Conservation (phyloP, 2,329 filamentous ascomycete genomes). For the Pestalotiopsis sp. region DNA sequence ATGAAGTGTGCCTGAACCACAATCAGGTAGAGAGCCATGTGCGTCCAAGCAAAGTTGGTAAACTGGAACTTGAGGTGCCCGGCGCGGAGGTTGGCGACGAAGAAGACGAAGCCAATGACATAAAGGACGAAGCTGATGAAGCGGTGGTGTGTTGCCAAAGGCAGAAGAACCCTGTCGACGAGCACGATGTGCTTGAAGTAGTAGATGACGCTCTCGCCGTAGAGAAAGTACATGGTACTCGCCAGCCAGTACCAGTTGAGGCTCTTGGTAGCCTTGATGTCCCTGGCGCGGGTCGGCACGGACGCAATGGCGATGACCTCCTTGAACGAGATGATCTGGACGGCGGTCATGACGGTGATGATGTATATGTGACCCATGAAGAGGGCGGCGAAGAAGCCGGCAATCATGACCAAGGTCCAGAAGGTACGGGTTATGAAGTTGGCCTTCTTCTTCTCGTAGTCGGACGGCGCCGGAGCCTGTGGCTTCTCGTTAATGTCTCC, state of each 20-base stretch:
- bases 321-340: slow-evolving; percentile 98
- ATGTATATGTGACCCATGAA: slow-evolving; percentile 98
- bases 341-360: slow-evolving; percentile 85
- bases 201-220: slow-evolving; percentile 98
- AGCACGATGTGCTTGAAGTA: slow-evolving; percentile 99
- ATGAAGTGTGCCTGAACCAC: slow-evolving; percentile 98
- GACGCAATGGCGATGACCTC: slow-evolving; percentile 98
- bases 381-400: slow-evolving; percentile 85
- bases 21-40: slow-evolving; percentile 98
- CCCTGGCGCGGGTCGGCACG: slow-evolving; percentile 87
- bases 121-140: slow-evolving; percentile 99
- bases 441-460: slow-evolving; percentile 98
- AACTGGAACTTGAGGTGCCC: slow-evolving; percentile 99
- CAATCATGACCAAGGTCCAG: slow-evolving; percentile 99
- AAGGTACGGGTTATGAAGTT: slow-evolving; percentile 96
- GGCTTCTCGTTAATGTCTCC: slow-evolving; percentile 42
- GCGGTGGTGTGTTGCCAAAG: slow-evolving; percentile 93
- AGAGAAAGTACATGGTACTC: slow-evolving; percentile 99
- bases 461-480: slow-evolving; percentile 45
- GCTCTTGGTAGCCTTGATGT: slow-evolving; percentile 91
- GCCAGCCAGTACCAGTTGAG: slow-evolving; percentile 99
- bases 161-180: slow-evolving; percentile 89
- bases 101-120: slow-evolving; percentile 97
- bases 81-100: slow-evolving; percentile 91
- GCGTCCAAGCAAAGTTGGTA: slow-evolving; percentile 98